Evolutionary conservation across 1,284 basidiomycete genomes (phyloP).

Genomic region (Lignosus rhinocerotis): DNA sequence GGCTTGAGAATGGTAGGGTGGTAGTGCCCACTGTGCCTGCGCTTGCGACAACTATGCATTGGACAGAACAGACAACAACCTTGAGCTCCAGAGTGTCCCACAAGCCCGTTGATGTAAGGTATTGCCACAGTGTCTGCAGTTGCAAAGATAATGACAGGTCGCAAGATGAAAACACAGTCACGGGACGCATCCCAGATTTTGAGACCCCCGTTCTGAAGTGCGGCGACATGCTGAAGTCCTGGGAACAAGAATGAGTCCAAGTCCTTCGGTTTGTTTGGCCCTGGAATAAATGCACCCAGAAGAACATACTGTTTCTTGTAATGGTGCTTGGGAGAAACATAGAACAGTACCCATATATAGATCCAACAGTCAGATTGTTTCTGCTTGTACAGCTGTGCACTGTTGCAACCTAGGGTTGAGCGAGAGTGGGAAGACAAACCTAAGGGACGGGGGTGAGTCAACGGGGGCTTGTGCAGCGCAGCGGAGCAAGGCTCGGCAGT

Average conservation of each 20-base stretch:
- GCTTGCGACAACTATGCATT: too few relatives aligned
- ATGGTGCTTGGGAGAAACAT: slow-evolving; percentile 17
- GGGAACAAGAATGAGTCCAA: slow-evolving; percentile 26
- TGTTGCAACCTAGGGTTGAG: too few relatives aligned
- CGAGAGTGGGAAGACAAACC: too few relatives aligned
- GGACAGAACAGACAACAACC: too few relatives aligned
- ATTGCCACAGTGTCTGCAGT: too few relatives aligned
- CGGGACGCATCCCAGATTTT: slow-evolving; percentile 20
- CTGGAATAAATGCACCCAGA: slow-evolving; percentile 26
- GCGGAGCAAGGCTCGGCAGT: too few relatives aligned
- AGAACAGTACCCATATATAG: slow-evolving; percentile 31
- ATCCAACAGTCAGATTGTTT: slow-evolving; percentile 33
- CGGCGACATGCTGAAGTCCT: slow-evolving; percentile 24
- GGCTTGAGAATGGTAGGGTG: too few relatives aligned
- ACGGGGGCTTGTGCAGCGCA: too few relatives aligned
- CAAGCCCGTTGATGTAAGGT: too few relatives aligned
- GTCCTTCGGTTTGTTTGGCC: slow-evolving; percentile 27
- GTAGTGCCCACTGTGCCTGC: too few relatives aligned
- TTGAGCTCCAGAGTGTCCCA: too few relatives aligned
- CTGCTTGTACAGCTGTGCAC: slow-evolving; percentile 31
- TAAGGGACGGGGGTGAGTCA: too few relatives aligned
- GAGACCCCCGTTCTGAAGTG: slow-evolving; percentile 23
- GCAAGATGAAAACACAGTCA: slow-evolving; percentile 1
- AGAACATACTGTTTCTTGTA: slow-evolving; percentile 29
- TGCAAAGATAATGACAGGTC: slow-evolving; percentile 19